Conservation (phyloP, 2,329 filamentous ascomycete species). For the Sporothrix protearum region DNA sequence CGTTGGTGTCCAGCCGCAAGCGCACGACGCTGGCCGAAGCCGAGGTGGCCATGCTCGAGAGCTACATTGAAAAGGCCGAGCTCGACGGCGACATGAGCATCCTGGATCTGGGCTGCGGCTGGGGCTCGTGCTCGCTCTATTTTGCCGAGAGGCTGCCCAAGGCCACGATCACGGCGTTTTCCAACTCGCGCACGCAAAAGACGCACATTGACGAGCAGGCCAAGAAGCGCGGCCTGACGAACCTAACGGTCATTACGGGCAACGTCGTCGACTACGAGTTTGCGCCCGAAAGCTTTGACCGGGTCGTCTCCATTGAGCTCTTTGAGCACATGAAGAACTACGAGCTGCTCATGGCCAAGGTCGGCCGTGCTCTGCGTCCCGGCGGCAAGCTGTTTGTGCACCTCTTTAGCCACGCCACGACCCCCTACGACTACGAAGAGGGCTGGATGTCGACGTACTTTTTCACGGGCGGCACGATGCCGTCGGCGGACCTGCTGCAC, state of each 20-base stretch:
- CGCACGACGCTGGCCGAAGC: conserved; percentile 61
- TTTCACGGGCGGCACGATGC: conserved; percentile 72
- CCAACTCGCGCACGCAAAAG: conserved; percentile 67
- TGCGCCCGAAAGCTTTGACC: conserved; percentile 54
- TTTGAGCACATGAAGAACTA: conserved; percentile 80
- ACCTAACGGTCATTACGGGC: conserved; percentile 62
- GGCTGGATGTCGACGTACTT: conserved; percentile 74
- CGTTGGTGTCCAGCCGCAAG: conserved; percentile 33
- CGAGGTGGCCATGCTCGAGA: conserved; percentile 62
- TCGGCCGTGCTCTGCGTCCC: conserved; percentile 56
- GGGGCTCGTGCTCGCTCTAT: conserved; percentile 63
- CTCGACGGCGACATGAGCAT: conserved; percentile 59
- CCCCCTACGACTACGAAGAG: conserved; percentile 66
- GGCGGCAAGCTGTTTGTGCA: conserved; percentile 67
- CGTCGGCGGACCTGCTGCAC: conserved; percentile 60
- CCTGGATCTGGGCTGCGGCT: conserved; percentile 64
- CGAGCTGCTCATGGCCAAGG: conserved; percentile 61
- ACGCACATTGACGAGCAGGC: conserved; percentile 61
- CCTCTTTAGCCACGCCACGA: conserved; percentile 61
- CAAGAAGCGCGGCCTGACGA: conserved; percentile 52
- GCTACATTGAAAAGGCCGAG: conserved; percentile 59
- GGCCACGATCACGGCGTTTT: conserved; percentile 62
- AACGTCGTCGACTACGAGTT: conserved; percentile 66
- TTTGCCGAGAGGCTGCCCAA: conserved; percentile 63
- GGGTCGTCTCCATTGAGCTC: conserved; percentile 65